Base-by-base conservation (phyloP, 2,329 filamentous ascomycete species). In the Mycogone perniciosa region DNA sequence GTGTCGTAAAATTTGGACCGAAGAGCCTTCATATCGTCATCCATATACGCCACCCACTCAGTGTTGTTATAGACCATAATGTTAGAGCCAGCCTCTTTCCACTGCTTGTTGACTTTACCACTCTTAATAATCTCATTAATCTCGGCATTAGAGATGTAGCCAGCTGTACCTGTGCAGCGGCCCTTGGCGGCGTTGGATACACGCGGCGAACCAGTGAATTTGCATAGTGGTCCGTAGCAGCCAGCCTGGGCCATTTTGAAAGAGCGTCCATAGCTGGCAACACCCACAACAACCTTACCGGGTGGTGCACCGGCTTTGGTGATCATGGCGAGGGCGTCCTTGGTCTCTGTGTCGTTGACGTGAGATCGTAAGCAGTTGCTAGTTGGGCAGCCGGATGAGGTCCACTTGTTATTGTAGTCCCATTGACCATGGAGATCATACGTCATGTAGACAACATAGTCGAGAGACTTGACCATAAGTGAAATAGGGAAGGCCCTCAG, bases 381-480 rank as follows among this genome's bases (percentile, higher is more conserved):
- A 13, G 41, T 46, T 6, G 41, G 48, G 26, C 48, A 71, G 8
- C 49, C 49, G 4, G 37, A 13, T 7, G 37, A 37, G 10, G 49
- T 35, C 39, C 30, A 49, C 39, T 37, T 11, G 20, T 43, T 51
- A 13, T 44, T 41, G n/a, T 53, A 50, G 30, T 67, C 64, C 68
- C 58, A 65, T 46, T 63, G 54, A 8, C 62, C 63, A 34, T 66
- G 64, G 0, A 67, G 45, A 44, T 67, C 62, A 35, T 66, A 64
- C 1, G 63, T 63, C 60, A 64, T 66, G 50, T 61, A 66, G n/a
- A 67, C 57, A 6, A 68, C 62, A 42, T 70, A 69, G 47, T 69
- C 62, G 5, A 69, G 31, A 1, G 59, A 26, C 1, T 51, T 31
- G 0, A 53, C 38, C 4, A 68, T 67, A 0, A 51, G 30, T 3